Percentiles rank a stretch among this genome's conserved stretches.
These are phyloP conservation scores for Rhodotorula diobovata DNA, from an alignment of 768 basidiomycete species.

Conservation along the genomic window DNA sequence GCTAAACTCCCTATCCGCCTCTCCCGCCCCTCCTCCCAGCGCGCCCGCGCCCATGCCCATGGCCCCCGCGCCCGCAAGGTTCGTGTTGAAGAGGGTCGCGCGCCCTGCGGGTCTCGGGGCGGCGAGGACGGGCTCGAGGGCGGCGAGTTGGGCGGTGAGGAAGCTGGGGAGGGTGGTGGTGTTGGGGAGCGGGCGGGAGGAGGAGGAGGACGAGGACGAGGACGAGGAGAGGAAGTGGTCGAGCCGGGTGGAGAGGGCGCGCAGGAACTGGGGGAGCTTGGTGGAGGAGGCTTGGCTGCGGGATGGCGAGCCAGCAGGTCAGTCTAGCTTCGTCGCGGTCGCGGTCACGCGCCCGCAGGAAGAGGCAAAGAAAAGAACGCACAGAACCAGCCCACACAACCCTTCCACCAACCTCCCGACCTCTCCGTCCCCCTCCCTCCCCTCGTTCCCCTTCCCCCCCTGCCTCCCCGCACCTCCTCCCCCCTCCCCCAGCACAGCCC, in stretches of 20 bases:
- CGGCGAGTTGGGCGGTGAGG: background rate
- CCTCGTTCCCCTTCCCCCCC: too few species aligned
- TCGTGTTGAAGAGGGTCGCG: constrained; percentile 21
- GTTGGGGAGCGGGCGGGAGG: background rate
- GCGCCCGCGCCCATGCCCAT: background rate
- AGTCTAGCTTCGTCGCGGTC: too few species aligned
- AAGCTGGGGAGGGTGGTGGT: background rate
- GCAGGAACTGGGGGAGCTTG: constrained; percentile 23
- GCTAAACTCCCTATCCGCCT: constrained; percentile 22
- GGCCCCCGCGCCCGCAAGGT: background rate
- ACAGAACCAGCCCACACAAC: constrained; percentile 22
- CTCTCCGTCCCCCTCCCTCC: background rate
- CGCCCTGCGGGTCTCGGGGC: constrained; percentile 8
- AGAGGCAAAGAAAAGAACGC: background rate
- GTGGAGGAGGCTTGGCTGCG: constrained; percentile 27
- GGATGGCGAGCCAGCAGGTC: accelerated
- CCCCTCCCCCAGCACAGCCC: constrained; percentile 6
- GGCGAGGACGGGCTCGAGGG: constrained; percentile 7
- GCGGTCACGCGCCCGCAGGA: too few species aligned
- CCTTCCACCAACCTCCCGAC: constrained; percentile 6
- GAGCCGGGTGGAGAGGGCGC: background rate
- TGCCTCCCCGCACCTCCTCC: background rate
- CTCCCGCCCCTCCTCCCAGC: too few species aligned
- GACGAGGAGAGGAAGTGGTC: background rate
- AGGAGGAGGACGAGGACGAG: too few species aligned